A percentile compares a stretch with the other conserved stretches of the same genome.
Evolutionary conservation across 768 basidiomycete genomes (phyloP).

Genomic region (Sarcodon sp.): DNA sequence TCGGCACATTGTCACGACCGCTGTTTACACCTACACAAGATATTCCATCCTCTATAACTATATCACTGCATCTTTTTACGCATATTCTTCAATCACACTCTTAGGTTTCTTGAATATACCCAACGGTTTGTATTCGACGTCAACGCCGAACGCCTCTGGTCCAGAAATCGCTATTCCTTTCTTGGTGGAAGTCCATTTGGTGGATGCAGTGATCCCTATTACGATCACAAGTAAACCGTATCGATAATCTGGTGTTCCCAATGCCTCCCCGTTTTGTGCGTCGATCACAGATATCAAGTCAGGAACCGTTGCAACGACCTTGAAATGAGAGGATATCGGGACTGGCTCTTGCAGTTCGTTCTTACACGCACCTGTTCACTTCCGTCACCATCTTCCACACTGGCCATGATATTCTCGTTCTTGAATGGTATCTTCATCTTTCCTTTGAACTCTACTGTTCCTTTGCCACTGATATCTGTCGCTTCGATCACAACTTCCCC

Average conservation of each 20-base stretch:
- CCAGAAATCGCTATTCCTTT: conserved; percentile 39
- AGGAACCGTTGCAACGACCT: conserved; percentile 45
- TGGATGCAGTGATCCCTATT: conserved; percentile 30
- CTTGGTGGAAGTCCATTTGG: conserved; percentile 39
- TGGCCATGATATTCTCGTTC: conserved; percentile 24
- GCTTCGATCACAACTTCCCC: conserved; percentile 16
- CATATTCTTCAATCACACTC: conserved; percentile 8
- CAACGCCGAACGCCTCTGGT: conserved; percentile 33
- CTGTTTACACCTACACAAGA: too few relatives aligned
- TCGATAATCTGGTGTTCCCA: conserved; percentile 49
- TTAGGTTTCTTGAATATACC: conserved; percentile 9
- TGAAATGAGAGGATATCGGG: conserved; percentile 7
- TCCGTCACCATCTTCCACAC: too few relatives aligned
- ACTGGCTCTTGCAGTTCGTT: neutral
- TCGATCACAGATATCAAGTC: conserved; percentile 56
- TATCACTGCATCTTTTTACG: neutral
- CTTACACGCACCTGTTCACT: too few relatives aligned
- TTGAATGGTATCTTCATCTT: conserved; percentile 33
- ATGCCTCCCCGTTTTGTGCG: conserved; percentile 43
- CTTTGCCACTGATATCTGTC: conserved; percentile 3
- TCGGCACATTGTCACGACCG: too few relatives aligned
- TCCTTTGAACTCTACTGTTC: neutral
- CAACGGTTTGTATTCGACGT: conserved; percentile 7
- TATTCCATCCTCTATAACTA: too few relatives aligned
- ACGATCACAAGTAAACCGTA: conserved; percentile 52